Evolutionary conservation across 75 land plant genomes (phyloP).

Genomic region (Ceratopteris richardii): DNA sequence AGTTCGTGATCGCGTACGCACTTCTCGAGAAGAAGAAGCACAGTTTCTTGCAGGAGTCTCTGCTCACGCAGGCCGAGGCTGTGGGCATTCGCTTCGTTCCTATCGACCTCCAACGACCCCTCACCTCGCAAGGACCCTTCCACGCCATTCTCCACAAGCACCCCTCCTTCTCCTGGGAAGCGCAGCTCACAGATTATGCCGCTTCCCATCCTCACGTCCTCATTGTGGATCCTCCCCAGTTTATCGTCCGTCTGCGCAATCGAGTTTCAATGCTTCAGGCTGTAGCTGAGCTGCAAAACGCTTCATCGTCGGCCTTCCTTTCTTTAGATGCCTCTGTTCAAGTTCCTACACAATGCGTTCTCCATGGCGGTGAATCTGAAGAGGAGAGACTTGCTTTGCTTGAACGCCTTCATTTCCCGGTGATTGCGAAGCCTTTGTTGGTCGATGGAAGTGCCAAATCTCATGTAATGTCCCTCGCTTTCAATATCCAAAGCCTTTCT

Average conservation of each 20-base stretch:
- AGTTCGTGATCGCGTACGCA: conserved; percentile 26
- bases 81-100: conserved; percentile 63
- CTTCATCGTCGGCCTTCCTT: conserved; percentile 5
- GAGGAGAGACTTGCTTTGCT: conserved; percentile 42
- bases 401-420: conserved; percentile 21
- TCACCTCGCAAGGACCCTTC: conserved; percentile 74
- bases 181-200: conserved; percentile 20
- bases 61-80: conserved; percentile 18
- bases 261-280: conserved; percentile 46
- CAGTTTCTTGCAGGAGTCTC: conserved; percentile 42
- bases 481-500: conserved; percentile 33
- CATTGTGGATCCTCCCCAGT: conserved; percentile 39
- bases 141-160: conserved; percentile 87
- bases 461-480: conserved; percentile 70
- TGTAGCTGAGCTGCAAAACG: conserved; percentile 23
- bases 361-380: conserved; percentile 35
- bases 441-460: conserved; percentile 77
- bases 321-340: conserved; percentile 15
- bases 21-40: conserved; percentile 29
- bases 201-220: conserved; percentile 29
- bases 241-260: conserved; percentile 35
- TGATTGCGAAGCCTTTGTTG: conserved; percentile 70
- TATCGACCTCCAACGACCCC: conserved; percentile 44
- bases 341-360: conserved; percentile 35
- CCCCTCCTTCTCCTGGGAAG: conserved; percentile 32